phyloP scores from a whole-genome alignment of 1,139 yeast genomes.

The Pichia sp. region DNA sequence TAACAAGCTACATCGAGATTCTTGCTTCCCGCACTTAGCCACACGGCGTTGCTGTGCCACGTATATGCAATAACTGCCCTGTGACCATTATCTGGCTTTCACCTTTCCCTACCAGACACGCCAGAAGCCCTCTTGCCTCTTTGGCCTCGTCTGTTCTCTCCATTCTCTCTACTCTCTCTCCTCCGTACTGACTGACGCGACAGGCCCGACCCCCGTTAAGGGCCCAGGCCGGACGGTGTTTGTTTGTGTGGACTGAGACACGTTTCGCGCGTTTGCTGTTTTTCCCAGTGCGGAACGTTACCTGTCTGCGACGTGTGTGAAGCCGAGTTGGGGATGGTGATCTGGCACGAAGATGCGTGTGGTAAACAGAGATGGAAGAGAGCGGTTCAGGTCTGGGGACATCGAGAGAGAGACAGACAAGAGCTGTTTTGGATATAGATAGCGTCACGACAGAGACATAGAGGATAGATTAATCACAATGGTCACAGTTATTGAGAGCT shows the following conservation, averaged over 20 bases:
- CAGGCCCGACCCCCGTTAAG: too few relatives aligned
- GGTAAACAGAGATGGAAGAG: background rate
- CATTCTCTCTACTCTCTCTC: too few relatives aligned
- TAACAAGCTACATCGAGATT: too few relatives aligned
- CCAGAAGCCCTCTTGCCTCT: too few relatives aligned
- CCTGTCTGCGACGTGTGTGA: background rate
- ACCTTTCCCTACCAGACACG: too few relatives aligned
- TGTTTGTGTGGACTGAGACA: background rate
- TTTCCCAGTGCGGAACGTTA: background rate
- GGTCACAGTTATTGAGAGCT: conserved; percentile 32
- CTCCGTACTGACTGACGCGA: background rate
- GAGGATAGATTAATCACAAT: conserved; percentile 13
- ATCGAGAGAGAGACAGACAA: background rate
- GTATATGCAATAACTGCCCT: too few relatives aligned
- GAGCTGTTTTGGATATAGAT: background rate
- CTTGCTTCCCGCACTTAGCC: too few relatives aligned
- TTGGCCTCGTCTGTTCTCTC: too few relatives aligned
- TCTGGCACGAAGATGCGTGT: background rate
- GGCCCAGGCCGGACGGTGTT: too few relatives aligned
- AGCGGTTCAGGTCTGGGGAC: background rate
- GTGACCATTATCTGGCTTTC: too few relatives aligned
- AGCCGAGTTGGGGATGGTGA: background rate
- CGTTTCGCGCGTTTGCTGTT: conserved; percentile 1
- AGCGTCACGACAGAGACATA: background rate
- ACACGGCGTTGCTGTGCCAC: too few relatives aligned